Base-by-base conservation (phyloP, 306 rosid species). In the Sicyos edulis region DNA sequence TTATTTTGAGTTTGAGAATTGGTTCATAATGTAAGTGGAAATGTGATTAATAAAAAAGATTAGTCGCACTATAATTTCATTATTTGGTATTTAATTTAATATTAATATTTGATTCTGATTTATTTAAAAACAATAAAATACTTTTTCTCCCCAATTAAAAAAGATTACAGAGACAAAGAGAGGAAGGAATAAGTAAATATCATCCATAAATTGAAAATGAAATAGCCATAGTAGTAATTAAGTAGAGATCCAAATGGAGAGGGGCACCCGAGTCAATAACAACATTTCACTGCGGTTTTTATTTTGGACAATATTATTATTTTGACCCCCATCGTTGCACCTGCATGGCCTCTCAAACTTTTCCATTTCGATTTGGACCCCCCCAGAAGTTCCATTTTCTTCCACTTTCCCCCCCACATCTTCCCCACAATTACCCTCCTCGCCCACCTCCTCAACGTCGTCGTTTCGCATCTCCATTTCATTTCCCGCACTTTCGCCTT, bases 161-260 rank as follows among this genome's bases (percentile, higher is more conserved):
- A n/a, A 9, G 49, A 34, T 62, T 62, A 34, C 50, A 32, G 1
- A 60, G 13, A 29, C 12, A 59, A 4, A 52, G 55, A n/a, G 21
- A 19, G 15, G 16, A 7, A 10, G 24, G 51, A 17, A 19, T 66
- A 20, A 44, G 13, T 49, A 22, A 49, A 22, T 8, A 68, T 44
- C n/a, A 66, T 68, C 57, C 26, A 47, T 45, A 60, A 49, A 49
- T 50, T 37, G 2, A 69, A 54, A 66, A 74, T 73, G 24, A 71
- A 45, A 37, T 5, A 37, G 4, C 4, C 4, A 2, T 37, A 37
- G 0, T 37, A 2, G 2, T 8, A 61, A 67, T 74, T 17, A 19
- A 69, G 88, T 75, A 65, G 82, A 85, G 77, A 92, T 92, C 86
- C 83, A 86, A 54, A 74, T 70, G 17, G 80, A 85, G 61, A 74